These are phyloP conservation scores for Cyclanthera cordifolia DNA, from an alignment of 306 rosid species.

Conservation along the genomic window DNA sequence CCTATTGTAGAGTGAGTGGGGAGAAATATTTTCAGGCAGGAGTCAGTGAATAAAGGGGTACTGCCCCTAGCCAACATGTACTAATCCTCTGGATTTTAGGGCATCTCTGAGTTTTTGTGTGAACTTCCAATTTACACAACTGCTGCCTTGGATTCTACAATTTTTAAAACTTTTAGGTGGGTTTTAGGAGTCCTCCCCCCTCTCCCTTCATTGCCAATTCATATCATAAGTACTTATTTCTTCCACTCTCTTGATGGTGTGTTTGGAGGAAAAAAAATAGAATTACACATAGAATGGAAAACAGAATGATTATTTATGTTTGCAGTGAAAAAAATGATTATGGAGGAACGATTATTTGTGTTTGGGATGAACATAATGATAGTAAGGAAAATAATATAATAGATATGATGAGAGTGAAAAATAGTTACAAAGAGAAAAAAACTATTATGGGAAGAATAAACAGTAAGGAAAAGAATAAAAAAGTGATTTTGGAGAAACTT, in stretches of 20 bases:
- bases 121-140: background rate
- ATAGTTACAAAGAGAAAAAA: too few relatives aligned
- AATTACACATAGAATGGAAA: too few relatives aligned
- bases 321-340: too few relatives aligned
- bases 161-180: conserved; percentile 2
- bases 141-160: background rate
- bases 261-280: too few relatives aligned
- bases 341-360: too few relatives aligned
- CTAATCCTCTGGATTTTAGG: background rate
- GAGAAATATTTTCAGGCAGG: background rate
- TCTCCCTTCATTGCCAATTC: background rate
- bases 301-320: too few relatives aligned
- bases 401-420: too few relatives aligned
- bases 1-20: background rate
- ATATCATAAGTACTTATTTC: background rate
- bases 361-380: too few relatives aligned
- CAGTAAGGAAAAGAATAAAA: too few relatives aligned
- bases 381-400: too few relatives aligned
- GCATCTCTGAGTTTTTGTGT: conserved; percentile 1
- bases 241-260: background rate
- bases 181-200: background rate
- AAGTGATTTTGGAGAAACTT: too few relatives aligned
- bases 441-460: too few relatives aligned
- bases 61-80: background rate
- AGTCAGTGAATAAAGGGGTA: conserved; percentile 5